A percentile compares a stretch with the other conserved stretches of the same genome.
Conservation (phyloP, 805 yeast species). For the Wickerhamiella kurtzmanii region DNA sequence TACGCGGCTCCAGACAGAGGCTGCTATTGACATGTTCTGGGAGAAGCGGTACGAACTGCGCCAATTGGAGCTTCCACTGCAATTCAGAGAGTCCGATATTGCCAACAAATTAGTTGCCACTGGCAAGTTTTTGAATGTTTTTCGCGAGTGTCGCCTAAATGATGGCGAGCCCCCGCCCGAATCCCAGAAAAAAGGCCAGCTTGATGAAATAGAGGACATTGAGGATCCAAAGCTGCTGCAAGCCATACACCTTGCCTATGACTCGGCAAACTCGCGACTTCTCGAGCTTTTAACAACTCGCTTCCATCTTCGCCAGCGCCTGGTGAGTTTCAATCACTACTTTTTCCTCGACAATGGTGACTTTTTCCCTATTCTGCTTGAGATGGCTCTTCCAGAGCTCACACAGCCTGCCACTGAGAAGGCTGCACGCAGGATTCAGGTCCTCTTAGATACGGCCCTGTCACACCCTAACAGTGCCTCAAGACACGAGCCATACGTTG, state of each 20-base stretch:
- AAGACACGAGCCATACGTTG: constrained; percentile 25
- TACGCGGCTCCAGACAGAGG: constrained; percentile 18
- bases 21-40: constrained; percentile 30
- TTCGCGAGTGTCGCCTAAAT: constrained; percentile 45
- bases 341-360: constrained; percentile 44
- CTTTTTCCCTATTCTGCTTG: constrained; percentile 41
- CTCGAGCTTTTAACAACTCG: constrained; percentile 47
- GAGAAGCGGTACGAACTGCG: constrained; percentile 51
- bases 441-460: constrained; percentile 27
- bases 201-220: constrained; percentile 11
- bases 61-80: constrained; percentile 59
- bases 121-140: constrained; percentile 72
- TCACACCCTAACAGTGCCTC: constrained; percentile 26
- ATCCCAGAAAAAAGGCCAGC: neutral
- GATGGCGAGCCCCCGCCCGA: constrained; percentile 4
- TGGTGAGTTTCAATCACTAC: constrained; percentile 39
- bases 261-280: constrained; percentile 51
- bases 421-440: constrained; percentile 25
- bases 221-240: constrained; percentile 37
- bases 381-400: constrained; percentile 39
- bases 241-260: constrained; percentile 47
- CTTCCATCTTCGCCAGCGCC: constrained; percentile 36
- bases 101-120: constrained; percentile 60
- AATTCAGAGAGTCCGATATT: constrained; percentile 38
- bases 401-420: constrained; percentile 27